Conservation (phyloP, 352 stramenopile species). For the Pythium folliculosum region DNA sequence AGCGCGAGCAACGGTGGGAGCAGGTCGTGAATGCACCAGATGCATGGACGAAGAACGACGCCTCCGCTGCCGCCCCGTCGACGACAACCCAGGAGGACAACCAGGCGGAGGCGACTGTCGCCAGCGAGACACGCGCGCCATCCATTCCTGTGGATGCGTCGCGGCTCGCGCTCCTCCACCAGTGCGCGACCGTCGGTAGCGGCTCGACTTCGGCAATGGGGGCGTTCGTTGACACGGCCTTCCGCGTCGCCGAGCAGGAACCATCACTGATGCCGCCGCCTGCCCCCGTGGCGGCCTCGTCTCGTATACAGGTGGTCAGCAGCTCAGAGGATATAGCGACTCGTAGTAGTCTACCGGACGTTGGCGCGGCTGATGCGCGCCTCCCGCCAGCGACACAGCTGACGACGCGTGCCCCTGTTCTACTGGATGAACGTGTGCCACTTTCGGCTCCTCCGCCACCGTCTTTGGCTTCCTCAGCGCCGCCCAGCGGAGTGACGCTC, state of each 20-base stretch:
- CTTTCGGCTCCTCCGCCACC: neutral
- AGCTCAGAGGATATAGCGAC: neutral
- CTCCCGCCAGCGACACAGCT: conserved; percentile 11
- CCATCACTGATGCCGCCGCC: neutral
- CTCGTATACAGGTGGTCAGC: neutral
- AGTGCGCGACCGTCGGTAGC: conserved; percentile 68
- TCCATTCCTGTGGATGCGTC: conserved; percentile 53
- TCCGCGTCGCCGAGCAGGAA: conserved; percentile 23
- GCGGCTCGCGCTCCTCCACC: conserved; percentile 61
- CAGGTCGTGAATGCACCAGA: conserved; percentile 51
- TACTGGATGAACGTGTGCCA: neutral
- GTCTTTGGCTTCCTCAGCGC: neutral
- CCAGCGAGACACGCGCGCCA: neutral
- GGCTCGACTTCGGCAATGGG: conserved; percentile 37
- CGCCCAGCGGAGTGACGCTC: neutral
- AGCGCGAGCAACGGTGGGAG: conserved; percentile 70
- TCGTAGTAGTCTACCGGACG: no score
- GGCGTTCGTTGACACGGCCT: conserved; percentile 52
- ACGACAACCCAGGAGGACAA: conserved; percentile 19
- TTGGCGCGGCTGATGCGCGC: neutral
- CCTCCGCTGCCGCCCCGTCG: neutral
- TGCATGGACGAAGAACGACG: conserved; percentile 10
- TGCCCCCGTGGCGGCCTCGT: neutral
- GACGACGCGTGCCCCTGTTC: neutral
- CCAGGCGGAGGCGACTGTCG: conserved; percentile 13